These are phyloP conservation scores for Stylonectria norvegica DNA, from an alignment of 2,329 filamentous ascomycete species.

Conservation along the genomic window DNA sequence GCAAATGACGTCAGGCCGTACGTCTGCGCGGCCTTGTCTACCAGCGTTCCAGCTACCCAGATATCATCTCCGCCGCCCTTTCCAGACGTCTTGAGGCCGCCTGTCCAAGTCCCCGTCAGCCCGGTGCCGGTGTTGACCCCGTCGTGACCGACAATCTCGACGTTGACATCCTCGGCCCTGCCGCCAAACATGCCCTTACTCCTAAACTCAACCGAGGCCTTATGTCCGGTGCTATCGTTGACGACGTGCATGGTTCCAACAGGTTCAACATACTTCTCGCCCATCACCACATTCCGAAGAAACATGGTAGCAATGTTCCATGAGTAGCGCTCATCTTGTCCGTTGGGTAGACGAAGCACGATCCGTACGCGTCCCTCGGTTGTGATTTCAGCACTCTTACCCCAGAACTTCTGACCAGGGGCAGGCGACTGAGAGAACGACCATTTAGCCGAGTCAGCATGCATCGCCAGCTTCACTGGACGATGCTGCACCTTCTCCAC, in stretches of 20 bases:
- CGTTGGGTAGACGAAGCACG: constrained; percentile 62
- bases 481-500: constrained; percentile 94
- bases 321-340: constrained; percentile 76
- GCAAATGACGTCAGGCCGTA: constrained; percentile 91
- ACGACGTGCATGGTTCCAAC: constrained; percentile 83
- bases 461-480: constrained; percentile 87
- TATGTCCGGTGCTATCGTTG: constrained; percentile 80
- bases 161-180: constrained; percentile 81
- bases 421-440: constrained; percentile 82
- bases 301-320: constrained; percentile 89
- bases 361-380: constrained; percentile 85
- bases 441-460: constrained; percentile 84
- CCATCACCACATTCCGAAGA: constrained; percentile 91
- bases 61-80: constrained; percentile 62
- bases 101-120: constrained; percentile 82
- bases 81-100: constrained; percentile 62
- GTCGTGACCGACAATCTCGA: constrained; percentile 66
- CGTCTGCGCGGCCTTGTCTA: constrained; percentile 72
- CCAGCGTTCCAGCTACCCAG: constrained; percentile 75
- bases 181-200: constrained; percentile 97
- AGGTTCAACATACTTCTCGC: constrained; percentile 96
- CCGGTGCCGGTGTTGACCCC: constrained; percentile 65
- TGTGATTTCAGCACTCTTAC: constrained; percentile 90
- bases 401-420: constrained; percentile 97
- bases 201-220: constrained; percentile 86